These are phyloP conservation scores for Penicillium sclerotigenum DNA, from an alignment of 2,329 filamentous ascomycete genomes.

Conservation along the genomic window DNA sequence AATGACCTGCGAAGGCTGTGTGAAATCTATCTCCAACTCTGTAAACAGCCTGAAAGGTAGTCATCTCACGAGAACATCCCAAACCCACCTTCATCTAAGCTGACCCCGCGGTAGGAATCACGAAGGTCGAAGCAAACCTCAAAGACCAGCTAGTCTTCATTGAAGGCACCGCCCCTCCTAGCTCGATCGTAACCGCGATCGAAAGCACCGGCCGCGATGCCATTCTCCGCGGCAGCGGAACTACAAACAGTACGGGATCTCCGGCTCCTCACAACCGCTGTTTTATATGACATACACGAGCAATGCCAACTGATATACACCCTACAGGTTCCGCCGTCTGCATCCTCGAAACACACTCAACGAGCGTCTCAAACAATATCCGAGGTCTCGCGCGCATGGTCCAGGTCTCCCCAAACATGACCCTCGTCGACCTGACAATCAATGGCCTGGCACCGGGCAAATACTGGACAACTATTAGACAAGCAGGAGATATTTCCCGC, in stretches of 20 bases:
- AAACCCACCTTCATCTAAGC: not conserved
- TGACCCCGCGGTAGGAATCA: conserved; percentile 59
- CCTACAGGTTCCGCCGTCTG: conserved; percentile 62
- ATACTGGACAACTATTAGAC: conserved; percentile 80
- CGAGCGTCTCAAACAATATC: conserved; percentile 62
- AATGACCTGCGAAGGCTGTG: conserved; percentile 84
- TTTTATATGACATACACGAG: not conserved
- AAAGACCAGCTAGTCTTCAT: conserved; percentile 79
- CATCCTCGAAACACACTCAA: conserved; percentile 83
- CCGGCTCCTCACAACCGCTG: conserved; percentile 2
- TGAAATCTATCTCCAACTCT: conserved; percentile 78
- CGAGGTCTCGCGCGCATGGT: conserved; percentile 90
- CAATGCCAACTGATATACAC: not conserved
- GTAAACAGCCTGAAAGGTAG: conserved; percentile 69
- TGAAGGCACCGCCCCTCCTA: conserved; percentile 85
- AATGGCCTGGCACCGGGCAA: conserved; percentile 75
- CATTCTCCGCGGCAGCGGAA: conserved; percentile 84
- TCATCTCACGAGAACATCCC: not conserved
- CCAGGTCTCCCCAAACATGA: conserved; percentile 73
- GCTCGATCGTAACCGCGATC: conserved; percentile 82
- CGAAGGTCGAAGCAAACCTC: conserved; percentile 77
- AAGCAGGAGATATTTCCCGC: conserved; percentile 79
- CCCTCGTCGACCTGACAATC: conserved; percentile 82
- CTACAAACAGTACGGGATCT: conserved; percentile 65
- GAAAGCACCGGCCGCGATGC: conserved; percentile 89